Evolutionary conservation across 371 early-diverging fungal species (phyloP).

Genomic region (Lichtheimia ornata): DNA sequence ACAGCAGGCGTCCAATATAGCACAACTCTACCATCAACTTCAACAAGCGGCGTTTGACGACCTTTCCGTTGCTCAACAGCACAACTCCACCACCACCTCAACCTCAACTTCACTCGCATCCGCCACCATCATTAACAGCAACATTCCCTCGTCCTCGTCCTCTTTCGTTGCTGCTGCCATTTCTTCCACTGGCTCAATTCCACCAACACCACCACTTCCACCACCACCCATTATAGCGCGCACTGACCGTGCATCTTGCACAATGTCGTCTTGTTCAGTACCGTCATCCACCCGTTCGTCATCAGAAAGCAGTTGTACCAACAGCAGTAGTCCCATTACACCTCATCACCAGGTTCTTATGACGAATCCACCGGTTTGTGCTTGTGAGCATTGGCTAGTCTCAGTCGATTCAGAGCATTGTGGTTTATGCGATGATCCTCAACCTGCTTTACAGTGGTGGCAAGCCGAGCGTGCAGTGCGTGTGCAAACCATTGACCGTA

Average conservation of each 20-base stretch:
- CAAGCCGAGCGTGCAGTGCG: slow-evolving; percentile 17
- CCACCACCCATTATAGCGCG: not conserved
- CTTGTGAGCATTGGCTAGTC: slow-evolving; percentile 26
- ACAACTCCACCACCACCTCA: not conserved
- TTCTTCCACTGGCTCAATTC: not conserved
- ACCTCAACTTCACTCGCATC: not conserved
- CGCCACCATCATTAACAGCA: not conserved
- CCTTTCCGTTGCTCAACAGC: not conserved
- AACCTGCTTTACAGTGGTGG: slow-evolving; percentile 11
- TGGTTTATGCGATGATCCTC: slow-evolving; percentile 22
- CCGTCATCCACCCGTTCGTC: slow-evolving; percentile 15
- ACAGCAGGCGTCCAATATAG: slow-evolving; percentile 20
- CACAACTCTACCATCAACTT: slow-evolving; percentile 22
- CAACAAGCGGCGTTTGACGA: slow-evolving; percentile 21
- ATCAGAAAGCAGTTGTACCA: slow-evolving; percentile 14
- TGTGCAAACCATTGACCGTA: slow-evolving; percentile 12
- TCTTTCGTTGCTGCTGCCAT: no score
- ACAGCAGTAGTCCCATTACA: slow-evolving; percentile 13
- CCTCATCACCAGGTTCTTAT: slow-evolving; percentile 16
- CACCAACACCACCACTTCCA: not conserved
- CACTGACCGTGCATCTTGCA: slow-evolving; percentile 4
- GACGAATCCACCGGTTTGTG: slow-evolving; percentile 8
- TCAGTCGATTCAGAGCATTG: slow-evolving; percentile 29
- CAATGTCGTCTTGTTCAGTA: slow-evolving; percentile 5
- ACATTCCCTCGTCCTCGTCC: no score